Evolutionary conservation across 2,329 filamentous ascomycete species (phyloP).

Genomic region (Elsinoe batatas): DNA sequence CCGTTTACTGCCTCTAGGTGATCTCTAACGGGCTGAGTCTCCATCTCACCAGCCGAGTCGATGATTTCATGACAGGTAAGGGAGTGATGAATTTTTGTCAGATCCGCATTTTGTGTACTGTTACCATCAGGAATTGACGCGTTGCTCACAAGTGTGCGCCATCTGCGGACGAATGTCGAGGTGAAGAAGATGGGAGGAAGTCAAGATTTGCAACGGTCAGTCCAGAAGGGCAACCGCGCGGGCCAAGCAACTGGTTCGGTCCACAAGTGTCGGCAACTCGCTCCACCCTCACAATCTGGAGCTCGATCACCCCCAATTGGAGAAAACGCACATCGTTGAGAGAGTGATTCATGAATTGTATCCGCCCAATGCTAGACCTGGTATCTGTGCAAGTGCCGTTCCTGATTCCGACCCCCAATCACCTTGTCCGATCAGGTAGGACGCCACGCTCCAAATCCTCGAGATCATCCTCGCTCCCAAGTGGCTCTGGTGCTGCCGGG

Average conservation of each 20-base stretch:
- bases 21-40: no score
- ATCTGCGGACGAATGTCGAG: no score
- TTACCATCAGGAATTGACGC: no score
- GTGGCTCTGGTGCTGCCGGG: conserved; percentile 23
- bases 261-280: background rate
- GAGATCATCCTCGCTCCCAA: conserved; percentile 24
- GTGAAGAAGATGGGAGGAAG: background rate
- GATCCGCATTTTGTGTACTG: no score
- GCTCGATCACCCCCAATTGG: background rate
- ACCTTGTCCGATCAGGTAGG: conserved; percentile 15
- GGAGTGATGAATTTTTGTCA: no score
- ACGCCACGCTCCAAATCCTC: conserved; percentile 28
- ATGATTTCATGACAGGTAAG: no score
- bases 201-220: background rate
- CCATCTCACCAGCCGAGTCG: no score
- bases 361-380: background rate
- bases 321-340: background rate
- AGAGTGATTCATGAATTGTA: background rate
- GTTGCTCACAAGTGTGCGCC: no score
- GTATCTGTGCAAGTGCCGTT: conserved; percentile 6
- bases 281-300: background rate
- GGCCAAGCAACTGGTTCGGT: background rate
- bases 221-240: background rate
- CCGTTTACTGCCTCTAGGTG: no score
- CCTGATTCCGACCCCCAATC: background rate